phyloP scores from a whole-genome alignment of 2,329 filamentous ascomycete species.

The Byssothecium circinans region DNA sequence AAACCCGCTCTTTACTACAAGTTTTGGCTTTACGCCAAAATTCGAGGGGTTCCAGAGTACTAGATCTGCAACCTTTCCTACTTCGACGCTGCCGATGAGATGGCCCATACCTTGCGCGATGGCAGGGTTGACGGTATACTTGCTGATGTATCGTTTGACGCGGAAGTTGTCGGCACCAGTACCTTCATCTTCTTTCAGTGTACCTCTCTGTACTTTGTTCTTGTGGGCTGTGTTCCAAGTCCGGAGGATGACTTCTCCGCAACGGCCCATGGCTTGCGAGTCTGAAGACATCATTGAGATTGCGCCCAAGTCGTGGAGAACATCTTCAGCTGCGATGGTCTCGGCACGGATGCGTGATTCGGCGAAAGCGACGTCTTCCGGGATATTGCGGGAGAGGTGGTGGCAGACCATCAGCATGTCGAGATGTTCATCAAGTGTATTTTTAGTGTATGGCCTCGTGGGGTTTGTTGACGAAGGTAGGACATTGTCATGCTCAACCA shows the following conservation, averaged over 20 bases:
- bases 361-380: constrained; percentile 93
- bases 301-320: constrained; percentile 89
- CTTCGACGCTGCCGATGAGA: constrained; percentile 81
- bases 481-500: constrained; percentile 86
- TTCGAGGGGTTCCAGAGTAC: constrained; percentile 82
- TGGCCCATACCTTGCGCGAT: constrained; percentile 89
- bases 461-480: constrained; percentile 91
- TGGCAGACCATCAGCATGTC: constrained; percentile 99
- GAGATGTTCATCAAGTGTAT: constrained; percentile 93
- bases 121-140: constrained; percentile 95
- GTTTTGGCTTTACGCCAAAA: constrained; percentile 83
- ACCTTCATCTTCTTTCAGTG: constrained; percentile 73
- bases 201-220: constrained; percentile 85
- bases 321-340: constrained; percentile 95
- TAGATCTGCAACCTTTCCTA: constrained; percentile 86
- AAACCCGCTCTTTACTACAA: constrained; percentile 85
- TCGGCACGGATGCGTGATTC: constrained; percentile 93
- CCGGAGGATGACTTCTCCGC: constrained; percentile 86
- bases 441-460: constrained; percentile 84
- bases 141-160: constrained; percentile 89
- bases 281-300: constrained; percentile 98
- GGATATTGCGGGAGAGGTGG: constrained; percentile 87
- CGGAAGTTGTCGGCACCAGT: constrained; percentile 85
- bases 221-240: constrained; percentile 98
- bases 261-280: constrained; percentile 95